These are phyloP conservation scores for Acacia acuminata DNA, from an alignment of 306 rosid species.

Conservation along the genomic window DNA sequence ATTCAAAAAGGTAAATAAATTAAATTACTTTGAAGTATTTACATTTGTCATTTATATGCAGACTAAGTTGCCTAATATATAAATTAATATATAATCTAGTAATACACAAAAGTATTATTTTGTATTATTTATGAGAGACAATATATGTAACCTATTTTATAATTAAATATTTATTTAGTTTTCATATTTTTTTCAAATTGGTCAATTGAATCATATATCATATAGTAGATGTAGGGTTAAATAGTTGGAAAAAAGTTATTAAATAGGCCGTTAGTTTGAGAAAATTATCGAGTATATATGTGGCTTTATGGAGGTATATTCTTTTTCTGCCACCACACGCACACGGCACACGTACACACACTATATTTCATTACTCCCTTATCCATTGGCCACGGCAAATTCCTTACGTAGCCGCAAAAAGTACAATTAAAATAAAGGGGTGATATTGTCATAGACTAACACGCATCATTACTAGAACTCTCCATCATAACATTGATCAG, in stretches of 20 bases:
- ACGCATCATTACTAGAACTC: not conserved
- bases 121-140: too few relatives aligned
- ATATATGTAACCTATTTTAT: too few relatives aligned
- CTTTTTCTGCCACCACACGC: not conserved
- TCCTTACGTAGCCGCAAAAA: not conserved
- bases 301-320: not conserved
- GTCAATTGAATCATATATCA: too few relatives aligned
- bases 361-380: not conserved
- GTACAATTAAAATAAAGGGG: not conserved
- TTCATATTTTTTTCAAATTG: too few relatives aligned
- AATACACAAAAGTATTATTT: too few relatives aligned
- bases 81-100: too few relatives aligned
- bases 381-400: not conserved
- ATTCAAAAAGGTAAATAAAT: too few relatives aligned
- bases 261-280: not conserved
- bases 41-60: too few relatives aligned
- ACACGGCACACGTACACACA: not conserved
- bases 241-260: not conserved
- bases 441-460: not conserved
- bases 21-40: too few relatives aligned
- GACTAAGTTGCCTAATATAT: too few relatives aligned
- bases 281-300: not conserved
- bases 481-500: not conserved
- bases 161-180: too few relatives aligned
- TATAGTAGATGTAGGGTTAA: too few relatives aligned